Percentiles rank a stretch among this genome's conserved stretches.
phyloP scores from a whole-genome alignment of 2,329 filamentous ascomycete species.

The Aspergillus niger region DNA sequence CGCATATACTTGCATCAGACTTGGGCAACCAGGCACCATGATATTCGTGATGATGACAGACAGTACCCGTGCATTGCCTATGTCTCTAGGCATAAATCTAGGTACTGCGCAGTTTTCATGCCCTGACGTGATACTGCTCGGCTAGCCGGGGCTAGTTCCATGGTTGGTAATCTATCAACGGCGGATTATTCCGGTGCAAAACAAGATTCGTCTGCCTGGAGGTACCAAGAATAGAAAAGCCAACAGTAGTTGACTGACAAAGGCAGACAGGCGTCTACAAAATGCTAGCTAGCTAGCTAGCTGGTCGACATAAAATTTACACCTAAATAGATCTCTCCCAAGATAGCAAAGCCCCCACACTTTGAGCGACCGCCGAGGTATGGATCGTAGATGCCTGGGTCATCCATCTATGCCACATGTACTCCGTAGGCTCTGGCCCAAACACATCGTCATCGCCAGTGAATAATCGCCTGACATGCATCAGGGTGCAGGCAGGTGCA shows the following conservation, averaged over 20 bases:
- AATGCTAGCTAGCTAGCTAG: too few species aligned
- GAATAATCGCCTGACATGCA: neutral
- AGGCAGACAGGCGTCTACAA: too few species aligned
- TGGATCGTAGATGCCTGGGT: neutral
- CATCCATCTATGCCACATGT: neutral
- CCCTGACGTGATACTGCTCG: slow-evolving; percentile 13
- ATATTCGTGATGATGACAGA: too few species aligned
- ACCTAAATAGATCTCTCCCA: too few species aligned
- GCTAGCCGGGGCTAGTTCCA: slow-evolving; percentile 14
- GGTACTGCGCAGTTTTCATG: neutral
- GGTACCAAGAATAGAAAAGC: slow-evolving; percentile 7
- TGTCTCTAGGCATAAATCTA: too few species aligned
- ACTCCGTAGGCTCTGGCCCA: neutral
- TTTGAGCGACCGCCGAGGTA: neutral
- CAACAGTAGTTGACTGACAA: neutral
- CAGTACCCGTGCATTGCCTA: too few species aligned
- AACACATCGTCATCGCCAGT: neutral
- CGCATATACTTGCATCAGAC: too few species aligned
- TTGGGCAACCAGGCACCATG: too few species aligned
- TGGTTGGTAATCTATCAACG: slow-evolving; percentile 11
- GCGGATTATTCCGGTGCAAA: slow-evolving; percentile 11
- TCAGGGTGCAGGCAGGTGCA: neutral
- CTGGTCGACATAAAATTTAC: too few species aligned
- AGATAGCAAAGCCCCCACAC: neutral
- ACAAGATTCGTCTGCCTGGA: slow-evolving; percentile 5